Evolutionary conservation across 225 moss, liverwort and hornwort species (phyloP), one percentile per base, ranked within the genome.

Genomic region (Physcomitrium patens): DNA sequence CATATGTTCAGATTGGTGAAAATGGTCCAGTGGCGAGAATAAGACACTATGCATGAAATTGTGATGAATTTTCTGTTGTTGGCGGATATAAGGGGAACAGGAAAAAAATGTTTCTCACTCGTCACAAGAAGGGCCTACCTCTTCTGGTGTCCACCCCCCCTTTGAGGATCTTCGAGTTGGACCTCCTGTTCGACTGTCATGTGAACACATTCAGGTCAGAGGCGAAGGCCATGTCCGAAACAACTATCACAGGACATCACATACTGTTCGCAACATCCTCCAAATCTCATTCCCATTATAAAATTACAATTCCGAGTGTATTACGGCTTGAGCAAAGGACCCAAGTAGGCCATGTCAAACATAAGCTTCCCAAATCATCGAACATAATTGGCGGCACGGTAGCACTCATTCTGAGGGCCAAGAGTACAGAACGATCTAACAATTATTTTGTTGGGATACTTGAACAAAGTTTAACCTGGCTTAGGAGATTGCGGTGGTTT

Each of bases 101-200:
- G 0, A 3, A 0, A 27, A 7, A 13, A 15, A 12, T 20, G 0
- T 0, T 4, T 6, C 24, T 3, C 9, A 12, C 24, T 42, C 17
- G 8, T 0, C 18, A 23, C 10, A 13, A 31, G 3, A 8, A 17
- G 9, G 20, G 19, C 65, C 58, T 89, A 99, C 97, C 93, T 99
- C 95, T 49, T 90, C 93, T 52, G 94, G 91, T 12, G 93, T 99
- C 97, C 97, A 99, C 42, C 97, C 97, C 82, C 97, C 97, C 68
- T 99, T 99, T 10, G 97, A 95, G 26, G 97, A 99, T 73, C 94
- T 87, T 74, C 97, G 87, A 37, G 97, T 99, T 31, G 97, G 97
- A 47, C 97, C 97, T 76, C 97, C 97, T 59, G 97, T 99, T 72
- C 97, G 93, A 76, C 94, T 99, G 91, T 72, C 76, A 81, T 12